A percentile compares a stretch with the other conserved stretches of the same genome.
Conservation (phyloP, 805 yeast genomes). For the Suhomyces sp. region DNA sequence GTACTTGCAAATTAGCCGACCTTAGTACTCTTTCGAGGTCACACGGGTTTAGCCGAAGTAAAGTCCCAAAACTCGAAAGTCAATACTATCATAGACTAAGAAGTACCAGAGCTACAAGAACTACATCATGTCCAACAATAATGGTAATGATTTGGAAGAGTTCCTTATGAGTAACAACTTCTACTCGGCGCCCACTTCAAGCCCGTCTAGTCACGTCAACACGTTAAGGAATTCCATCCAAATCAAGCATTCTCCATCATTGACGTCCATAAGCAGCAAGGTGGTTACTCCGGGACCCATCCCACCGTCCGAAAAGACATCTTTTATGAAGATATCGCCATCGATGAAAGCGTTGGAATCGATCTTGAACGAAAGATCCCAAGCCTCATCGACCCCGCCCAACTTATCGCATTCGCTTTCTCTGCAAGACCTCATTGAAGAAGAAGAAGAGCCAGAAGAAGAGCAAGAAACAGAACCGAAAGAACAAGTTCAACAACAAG, state of each 20-base stretch:
- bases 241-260: conserved; percentile 24
- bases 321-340: conserved; percentile 38
- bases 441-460: conserved; percentile 18
- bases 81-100: background rate
- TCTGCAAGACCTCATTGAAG: conserved; percentile 18
- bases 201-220: conserved; percentile 21
- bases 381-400: conserved; percentile 1
- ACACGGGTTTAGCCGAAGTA: background rate
- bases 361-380: conserved; percentile 21
- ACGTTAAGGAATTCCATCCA: conserved; percentile 26
- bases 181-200: conserved; percentile 24
- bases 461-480: conserved; percentile 2
- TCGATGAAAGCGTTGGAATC: conserved; percentile 40
- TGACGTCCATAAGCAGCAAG: conserved; percentile 19
- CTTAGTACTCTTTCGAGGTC: background rate
- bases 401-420: background rate
- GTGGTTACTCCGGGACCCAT: background rate
- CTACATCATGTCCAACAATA: background rate
- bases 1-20: background rate
- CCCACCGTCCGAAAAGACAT: conserved; percentile 14
- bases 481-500: conserved; percentile 13
- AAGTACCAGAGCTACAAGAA: no score
- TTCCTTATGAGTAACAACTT: conserved; percentile 31
- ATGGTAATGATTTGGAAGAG: conserved; percentile 20
- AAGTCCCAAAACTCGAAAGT: background rate